Conservation (phyloP, 768 basidiomycete genomes). For the Lanmaoa pseudosensibilis region DNA sequence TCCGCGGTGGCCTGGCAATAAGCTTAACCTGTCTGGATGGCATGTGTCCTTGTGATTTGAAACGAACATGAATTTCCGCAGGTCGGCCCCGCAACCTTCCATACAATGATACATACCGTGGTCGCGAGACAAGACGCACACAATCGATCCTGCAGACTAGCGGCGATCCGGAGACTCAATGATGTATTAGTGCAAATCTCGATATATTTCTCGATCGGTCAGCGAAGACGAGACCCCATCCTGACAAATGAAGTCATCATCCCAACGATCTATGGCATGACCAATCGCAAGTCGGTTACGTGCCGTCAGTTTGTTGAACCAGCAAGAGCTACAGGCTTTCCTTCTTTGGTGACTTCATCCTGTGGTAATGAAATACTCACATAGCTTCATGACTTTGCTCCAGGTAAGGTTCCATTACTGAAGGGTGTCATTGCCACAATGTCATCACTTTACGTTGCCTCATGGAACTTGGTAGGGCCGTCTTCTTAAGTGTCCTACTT, state of each 20-base stretch:
- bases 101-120: conserved; percentile 15
- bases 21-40: neutral
- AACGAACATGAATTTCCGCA: conserved; percentile 5
- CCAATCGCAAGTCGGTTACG: conserved; percentile 1
- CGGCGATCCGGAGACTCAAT: conserved; percentile 16
- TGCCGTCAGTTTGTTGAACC: neutral
- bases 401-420: neutral
- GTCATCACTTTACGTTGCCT: conserved; percentile 13
- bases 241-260: conserved; percentile 21
- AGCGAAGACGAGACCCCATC: conserved; percentile 8
- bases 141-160: conserved; percentile 7
- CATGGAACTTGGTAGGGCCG: conserved; percentile 5
- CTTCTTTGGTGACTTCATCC: conserved; percentile 11
- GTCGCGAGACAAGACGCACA: conserved; percentile 4
- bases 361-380: conserved; percentile 13
- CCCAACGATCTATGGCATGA: conserved; percentile 1
- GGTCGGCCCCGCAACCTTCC: conserved; percentile 17
- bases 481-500: conserved; percentile 12
- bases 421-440: conserved; percentile 7
- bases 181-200: conserved; percentile 17
- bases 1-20: conserved; percentile 23
- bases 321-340: neutral
- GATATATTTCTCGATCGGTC: conserved; percentile 23
- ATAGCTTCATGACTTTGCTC: neutral
- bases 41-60: conserved; percentile 3